phyloP scores from a whole-genome alignment of 129 eudicot genomes.

The Pulicaria dysenterica region DNA sequence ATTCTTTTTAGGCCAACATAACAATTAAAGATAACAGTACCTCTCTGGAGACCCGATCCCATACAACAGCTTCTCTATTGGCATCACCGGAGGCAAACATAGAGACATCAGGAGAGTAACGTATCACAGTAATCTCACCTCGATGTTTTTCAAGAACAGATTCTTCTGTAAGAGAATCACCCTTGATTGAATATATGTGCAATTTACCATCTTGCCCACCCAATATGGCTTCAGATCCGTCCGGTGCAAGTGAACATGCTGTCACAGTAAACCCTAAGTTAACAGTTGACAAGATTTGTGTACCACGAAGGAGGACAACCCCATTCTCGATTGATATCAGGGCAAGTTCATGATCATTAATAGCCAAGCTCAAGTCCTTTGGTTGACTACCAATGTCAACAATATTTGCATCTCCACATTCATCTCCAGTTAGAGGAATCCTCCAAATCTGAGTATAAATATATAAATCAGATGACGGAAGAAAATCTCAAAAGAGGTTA shows the following conservation, averaged over 20 bases:
- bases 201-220: slow-evolving; percentile 95
- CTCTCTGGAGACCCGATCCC: slow-evolving; percentile 90
- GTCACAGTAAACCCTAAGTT: slow-evolving; percentile 75
- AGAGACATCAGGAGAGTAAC: slow-evolving; percentile 92
- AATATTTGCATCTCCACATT: slow-evolving; percentile 67
- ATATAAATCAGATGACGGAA: not conserved
- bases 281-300: slow-evolving; percentile 63
- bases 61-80: slow-evolving; percentile 93
- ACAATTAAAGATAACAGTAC: slow-evolving; percentile 32
- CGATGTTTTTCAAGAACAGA: slow-evolving; percentile 91
- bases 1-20: no score
- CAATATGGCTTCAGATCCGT: slow-evolving; percentile 85
- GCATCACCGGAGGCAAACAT: slow-evolving; percentile 95
- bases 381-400: slow-evolving; percentile 89
- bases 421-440: slow-evolving; percentile 63
- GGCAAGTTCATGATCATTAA: slow-evolving; percentile 62
- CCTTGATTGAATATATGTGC: slow-evolving; percentile 71
- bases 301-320: slow-evolving; percentile 71
- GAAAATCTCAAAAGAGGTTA: not conserved
- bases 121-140: slow-evolving; percentile 84
- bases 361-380: slow-evolving; percentile 75
- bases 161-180: slow-evolving; percentile 74
- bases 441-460: slow-evolving; percentile 66
- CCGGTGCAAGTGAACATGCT: slow-evolving; percentile 79
- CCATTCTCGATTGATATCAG: slow-evolving; percentile 76